Evolutionary conservation across 2,329 filamentous ascomycete species (phyloP), one percentile per base, ranked within the genome.

Genomic region (Monosporascus sp.): DNA sequence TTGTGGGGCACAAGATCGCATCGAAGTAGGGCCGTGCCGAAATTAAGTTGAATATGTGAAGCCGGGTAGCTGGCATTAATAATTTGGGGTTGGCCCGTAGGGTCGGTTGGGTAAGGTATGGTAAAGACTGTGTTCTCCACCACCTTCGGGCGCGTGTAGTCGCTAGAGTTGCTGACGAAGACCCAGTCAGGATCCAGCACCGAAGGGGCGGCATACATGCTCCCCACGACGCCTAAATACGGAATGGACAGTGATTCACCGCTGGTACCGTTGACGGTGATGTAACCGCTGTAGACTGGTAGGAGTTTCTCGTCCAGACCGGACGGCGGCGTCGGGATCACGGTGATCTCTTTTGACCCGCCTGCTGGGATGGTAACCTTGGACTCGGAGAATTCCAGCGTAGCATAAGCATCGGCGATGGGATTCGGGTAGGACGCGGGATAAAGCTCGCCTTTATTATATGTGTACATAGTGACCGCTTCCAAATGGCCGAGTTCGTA

Each of bases 211-310:
- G 55, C 44, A 37, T 57, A 55, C 62, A 70, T 58, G 54, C 58
- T 60, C 6, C 67, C 67, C 5, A 58, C 65, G 7, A 72, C 59
- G 15, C 73, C 73, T 25, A 72, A 64, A 59, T 76, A 76, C 2
- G 74, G 73, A 11, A 76, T 56, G 5, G 64, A 62, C 18, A 74
- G 64, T 17, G 61, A 58, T 9, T 70, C 67, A 22, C 65, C 67
- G 36, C 71, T 71, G 36, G 67, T 70, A 47, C 67, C 67, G 39
- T 70, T 71, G 50, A 77, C 60, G 14, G 70, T 64, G 47, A 77
- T 64, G 62, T 69, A 76, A 20, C 75, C 75, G 18, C 70, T 70
- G 62, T 76, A 77, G 7, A 77, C 65, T 5, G 73, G 73, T 22
- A 76, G 57, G 5, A 64, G 65, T 1, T 55, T 57, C 7, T 56